Conservation (phyloP, 148 eudicot genomes). For the Silene conica region DNA sequence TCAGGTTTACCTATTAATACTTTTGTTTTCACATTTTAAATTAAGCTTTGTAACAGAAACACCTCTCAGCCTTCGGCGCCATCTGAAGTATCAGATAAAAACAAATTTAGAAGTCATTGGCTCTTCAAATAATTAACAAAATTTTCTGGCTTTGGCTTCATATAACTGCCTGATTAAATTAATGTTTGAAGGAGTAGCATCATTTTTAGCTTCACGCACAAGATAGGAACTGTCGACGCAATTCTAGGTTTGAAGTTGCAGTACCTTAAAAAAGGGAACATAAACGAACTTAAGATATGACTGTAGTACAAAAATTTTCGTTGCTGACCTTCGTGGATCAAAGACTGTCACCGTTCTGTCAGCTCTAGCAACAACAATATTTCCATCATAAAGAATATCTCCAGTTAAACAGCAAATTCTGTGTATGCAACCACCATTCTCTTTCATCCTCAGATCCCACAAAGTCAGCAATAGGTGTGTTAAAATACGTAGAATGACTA, state of each 20-base stretch:
- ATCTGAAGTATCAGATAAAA: background rate
- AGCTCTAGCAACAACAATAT: slow-evolving; percentile 65
- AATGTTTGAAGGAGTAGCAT: background rate
- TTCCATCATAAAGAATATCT: slow-evolving; percentile 52
- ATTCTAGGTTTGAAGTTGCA: background rate
- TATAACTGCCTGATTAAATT: background rate
- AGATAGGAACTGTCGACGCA: background rate
- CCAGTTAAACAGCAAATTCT: slow-evolving; percentile 58
- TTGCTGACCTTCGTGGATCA: slow-evolving; percentile 68
- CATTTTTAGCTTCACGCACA: background rate
- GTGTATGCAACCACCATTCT: slow-evolving; percentile 72
- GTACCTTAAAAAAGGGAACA: background rate
- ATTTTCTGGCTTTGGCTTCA: background rate
- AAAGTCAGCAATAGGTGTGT: slow-evolving; percentile 44
- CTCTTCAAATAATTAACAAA: background rate
- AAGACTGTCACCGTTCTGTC: slow-evolving; percentile 64
- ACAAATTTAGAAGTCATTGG: background rate
- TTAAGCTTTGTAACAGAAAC: background rate
- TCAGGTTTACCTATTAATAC: no score
- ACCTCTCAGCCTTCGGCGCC: background rate
- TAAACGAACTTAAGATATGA: background rate
- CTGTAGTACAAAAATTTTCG: background rate
- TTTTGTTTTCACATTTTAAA: no score
- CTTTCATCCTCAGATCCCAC: slow-evolving; percentile 75
- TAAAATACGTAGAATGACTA: slow-evolving; percentile 4